phyloP scores from a whole-genome alignment of 495 filamentous ascomycete genomes.

The Hyaloscypha hepaticicola region DNA sequence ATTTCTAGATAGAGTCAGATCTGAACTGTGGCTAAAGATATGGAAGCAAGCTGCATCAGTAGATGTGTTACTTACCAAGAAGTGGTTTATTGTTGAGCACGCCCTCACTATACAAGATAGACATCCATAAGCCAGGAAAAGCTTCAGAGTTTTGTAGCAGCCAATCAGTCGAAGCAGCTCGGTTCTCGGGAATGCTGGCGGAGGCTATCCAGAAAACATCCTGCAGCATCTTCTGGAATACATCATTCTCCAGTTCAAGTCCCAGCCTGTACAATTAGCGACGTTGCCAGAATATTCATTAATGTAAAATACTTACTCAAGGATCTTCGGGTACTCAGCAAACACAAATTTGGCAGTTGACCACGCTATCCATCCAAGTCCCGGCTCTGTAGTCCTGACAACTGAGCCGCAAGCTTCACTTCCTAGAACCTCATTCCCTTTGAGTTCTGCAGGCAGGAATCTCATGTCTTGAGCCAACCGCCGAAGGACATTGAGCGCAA shows the following conservation, averaged over 20 bases:
- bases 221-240: constrained; percentile 16
- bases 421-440: neutral
- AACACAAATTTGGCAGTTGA: constrained; percentile 16
- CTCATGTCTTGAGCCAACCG: constrained; percentile 11
- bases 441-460: constrained; percentile 7
- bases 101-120: constrained; percentile 11
- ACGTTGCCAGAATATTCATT: neutral
- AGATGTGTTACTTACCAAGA: constrained; percentile 5
- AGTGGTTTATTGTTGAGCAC: constrained; percentile 20
- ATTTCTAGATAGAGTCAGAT: constrained; percentile 9
- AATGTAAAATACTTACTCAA: constrained; percentile 16
- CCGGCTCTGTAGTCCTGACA: constrained; percentile 4
- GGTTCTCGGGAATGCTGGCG: neutral
- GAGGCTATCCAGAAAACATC: constrained; percentile 30
- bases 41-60: neutral
- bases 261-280: constrained; percentile 16
- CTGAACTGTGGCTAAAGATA: neutral
- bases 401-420: constrained; percentile 2
- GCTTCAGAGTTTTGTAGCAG: constrained; percentile 11
- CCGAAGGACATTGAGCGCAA: constrained; percentile 16
- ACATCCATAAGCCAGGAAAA: constrained; percentile 24
- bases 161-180: neutral
- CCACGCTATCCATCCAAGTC: constrained; percentile 25
- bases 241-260: constrained; percentile 1
- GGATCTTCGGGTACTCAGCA: constrained; percentile 24